Percentiles rank a stretch among this genome's conserved stretches.
Conservation (phyloP, 306 rosid species). For the Casuarina glauca region DNA sequence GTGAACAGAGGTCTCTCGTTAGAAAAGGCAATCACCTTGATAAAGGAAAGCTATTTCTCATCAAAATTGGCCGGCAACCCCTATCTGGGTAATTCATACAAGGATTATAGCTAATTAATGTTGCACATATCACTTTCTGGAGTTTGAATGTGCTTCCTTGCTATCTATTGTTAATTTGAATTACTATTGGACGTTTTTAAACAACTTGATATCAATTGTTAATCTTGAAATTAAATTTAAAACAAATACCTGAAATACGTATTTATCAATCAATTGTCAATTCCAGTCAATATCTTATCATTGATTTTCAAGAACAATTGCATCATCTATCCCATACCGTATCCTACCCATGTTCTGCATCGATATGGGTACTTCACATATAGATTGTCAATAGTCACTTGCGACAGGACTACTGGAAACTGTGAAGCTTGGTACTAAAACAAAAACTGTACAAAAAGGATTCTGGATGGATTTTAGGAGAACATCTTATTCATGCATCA, state of each 20-base stretch:
- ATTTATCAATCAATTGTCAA: background rate
- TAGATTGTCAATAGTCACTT: background rate
- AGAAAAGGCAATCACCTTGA: too few relatives aligned
- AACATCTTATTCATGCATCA: background rate
- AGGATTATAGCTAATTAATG: too few relatives aligned
- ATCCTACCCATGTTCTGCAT: background rate
- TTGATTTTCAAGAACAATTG: background rate
- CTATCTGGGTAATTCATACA: too few relatives aligned
- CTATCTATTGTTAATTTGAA: background rate
- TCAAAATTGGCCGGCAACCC: too few relatives aligned
- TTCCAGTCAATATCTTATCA: background rate
- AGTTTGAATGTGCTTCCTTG: background rate
- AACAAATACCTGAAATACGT: background rate
- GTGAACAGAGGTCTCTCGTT: too few relatives aligned
- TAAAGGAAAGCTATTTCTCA: too few relatives aligned
- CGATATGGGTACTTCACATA: background rate
- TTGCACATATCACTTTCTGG: background rate
- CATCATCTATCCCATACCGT: background rate
- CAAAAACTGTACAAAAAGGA: background rate
- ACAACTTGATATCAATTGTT: background rate
- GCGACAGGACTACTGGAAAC: background rate
- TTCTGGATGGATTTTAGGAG: background rate
- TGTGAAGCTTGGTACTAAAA: background rate
- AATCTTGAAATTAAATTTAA: background rate
- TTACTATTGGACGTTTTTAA: background rate